phyloP scores from a whole-genome alignment of 805 yeast genomes.

The Nematodospora valgi region DNA sequence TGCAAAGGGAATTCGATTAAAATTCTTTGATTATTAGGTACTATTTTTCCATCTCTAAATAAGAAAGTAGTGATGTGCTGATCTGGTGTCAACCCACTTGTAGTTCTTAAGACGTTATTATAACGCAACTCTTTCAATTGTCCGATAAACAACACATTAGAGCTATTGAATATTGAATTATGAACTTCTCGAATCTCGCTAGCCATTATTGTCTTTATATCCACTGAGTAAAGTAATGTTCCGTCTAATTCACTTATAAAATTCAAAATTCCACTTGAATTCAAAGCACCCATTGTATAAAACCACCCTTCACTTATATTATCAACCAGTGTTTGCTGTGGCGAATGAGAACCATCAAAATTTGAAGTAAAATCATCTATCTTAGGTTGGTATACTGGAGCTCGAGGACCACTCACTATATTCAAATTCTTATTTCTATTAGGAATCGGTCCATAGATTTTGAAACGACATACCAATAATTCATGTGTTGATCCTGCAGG shows the following conservation, averaged over 20 bases:
- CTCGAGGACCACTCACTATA: conserved; percentile 33
- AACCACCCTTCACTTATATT: conserved; percentile 60
- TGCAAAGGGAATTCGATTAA: conserved; percentile 62
- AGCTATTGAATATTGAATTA: conserved; percentile 56
- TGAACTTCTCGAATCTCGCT: conserved; percentile 66
- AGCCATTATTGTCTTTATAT: conserved; percentile 47
- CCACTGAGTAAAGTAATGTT: conserved; percentile 53
- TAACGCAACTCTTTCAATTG: conserved; percentile 50
- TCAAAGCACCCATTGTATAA: conserved; percentile 64
- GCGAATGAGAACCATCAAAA: neutral
- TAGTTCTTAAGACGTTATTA: conserved; percentile 33
- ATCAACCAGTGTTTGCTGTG: conserved; percentile 1
- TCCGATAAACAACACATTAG: conserved; percentile 60
- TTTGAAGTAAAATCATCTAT: conserved; percentile 1
- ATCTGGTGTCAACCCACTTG: conserved; percentile 18
- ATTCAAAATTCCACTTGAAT: conserved; percentile 60
- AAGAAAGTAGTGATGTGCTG: conserved; percentile 24
- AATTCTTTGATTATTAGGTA: conserved; percentile 38
- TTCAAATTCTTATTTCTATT: conserved; percentile 34
- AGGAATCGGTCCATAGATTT: conserved; percentile 62
- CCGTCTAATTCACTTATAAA: conserved; percentile 65
- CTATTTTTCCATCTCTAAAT: conserved; percentile 29
- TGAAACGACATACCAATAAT: conserved; percentile 60
- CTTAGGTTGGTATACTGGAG: conserved; percentile 26
- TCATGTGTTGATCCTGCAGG: conserved; percentile 21